Base-by-base conservation (phyloP, 2,329 filamentous ascomycete genomes). In the Xylaria sp. region DNA sequence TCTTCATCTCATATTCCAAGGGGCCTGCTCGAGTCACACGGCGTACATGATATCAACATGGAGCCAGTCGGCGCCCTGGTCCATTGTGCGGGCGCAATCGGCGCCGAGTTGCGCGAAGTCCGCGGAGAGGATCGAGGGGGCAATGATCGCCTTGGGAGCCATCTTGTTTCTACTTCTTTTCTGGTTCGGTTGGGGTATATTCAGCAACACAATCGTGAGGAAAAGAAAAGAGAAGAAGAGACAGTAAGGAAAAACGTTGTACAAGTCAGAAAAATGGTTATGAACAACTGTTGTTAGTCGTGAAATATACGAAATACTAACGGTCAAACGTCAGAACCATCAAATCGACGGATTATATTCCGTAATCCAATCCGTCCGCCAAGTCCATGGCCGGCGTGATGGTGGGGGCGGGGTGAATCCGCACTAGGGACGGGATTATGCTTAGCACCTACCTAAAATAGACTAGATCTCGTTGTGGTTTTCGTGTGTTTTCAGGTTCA, bases 41-140 rank as follows among this genome's bases (percentile, higher is more conserved):
- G 67, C 76, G 65, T 77, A 85, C 85, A 87, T 92, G 74, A 97
- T 97, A 75, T 97, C 93, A 69, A 97, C 89, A 77, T 97, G 91
- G 68, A 95, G 83, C 90, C 91, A 96, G 80, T 97, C 91, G 66
- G 92, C 91, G 60, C 92, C 91, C 66, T 92, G 85, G 55, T 83
- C 81, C 70, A 99, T 97, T 61, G 92, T 96, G 69, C 85, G 84
- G 55, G 86, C 85, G 79, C 94, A 99, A 75, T 91, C 93, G 70
- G 86, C 83, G 69, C 93, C 92, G 59, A 99, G 84, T 66, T 88
- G 82, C 71, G 86, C 92, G 78, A 99, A 99, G 82, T 99, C 93
- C 66, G 93, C 93, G 71, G 92, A 95, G 62, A 99, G 87, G 69
- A 99, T 97, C n/a, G 93, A 97, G 35, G 94, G 94, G 13, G 93